Evolutionary conservation across 345 rosid species (phyloP), one percentile per base, ranked within the genome.

Genomic region (Eucalyptus curtisii): DNA sequence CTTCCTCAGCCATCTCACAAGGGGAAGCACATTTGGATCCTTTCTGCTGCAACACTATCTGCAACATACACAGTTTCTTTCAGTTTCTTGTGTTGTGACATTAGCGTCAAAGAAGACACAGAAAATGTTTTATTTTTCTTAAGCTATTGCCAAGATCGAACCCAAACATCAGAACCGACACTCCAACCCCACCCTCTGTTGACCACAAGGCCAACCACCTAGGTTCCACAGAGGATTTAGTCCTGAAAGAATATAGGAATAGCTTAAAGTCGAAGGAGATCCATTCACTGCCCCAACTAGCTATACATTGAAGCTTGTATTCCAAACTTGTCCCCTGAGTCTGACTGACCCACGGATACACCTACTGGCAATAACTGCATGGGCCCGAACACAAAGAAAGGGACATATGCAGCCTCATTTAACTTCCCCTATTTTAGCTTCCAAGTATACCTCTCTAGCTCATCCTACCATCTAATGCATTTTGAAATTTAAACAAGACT

Each of bases 1-100:
- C 96, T 68, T 90, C 91, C 90, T 93, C 95, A 48, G 97, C 96
- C 96, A 95, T 93, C 79, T 94, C 94, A 87, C 89, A 68, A 2
- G 95, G 97, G 44, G 95, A 93, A 91, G 92, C 86, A 88, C 91
- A 89, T 76, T 88, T 44, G 49, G 84, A 81, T 89, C 76, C 88
- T 37, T 89, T 89, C 91, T 93, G 94, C 89, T 91, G 89, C 82
- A 96, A 89, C 68, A 90, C 94, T 87, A 97, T 92, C 99, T 95
- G 98, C 94, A 92, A 86, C 86, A 49, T 16, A 13, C 40, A 59
- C 55, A 61, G 82, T 20, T 47, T 16, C 87, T 88, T 88, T 86
- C 45, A 87, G 59, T 50, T 86, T 87, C 85, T 47, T 79, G 30
- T 48, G 49, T 7, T 25, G 61, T 37, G 19, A 76, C 64, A n/a